A percentile compares a stretch with the other conserved stretches of the same genome.
phyloP scores from a whole-genome alignment of 2,329 filamentous ascomycete species.

The Teratosphaeria nubilosa region DNA sequence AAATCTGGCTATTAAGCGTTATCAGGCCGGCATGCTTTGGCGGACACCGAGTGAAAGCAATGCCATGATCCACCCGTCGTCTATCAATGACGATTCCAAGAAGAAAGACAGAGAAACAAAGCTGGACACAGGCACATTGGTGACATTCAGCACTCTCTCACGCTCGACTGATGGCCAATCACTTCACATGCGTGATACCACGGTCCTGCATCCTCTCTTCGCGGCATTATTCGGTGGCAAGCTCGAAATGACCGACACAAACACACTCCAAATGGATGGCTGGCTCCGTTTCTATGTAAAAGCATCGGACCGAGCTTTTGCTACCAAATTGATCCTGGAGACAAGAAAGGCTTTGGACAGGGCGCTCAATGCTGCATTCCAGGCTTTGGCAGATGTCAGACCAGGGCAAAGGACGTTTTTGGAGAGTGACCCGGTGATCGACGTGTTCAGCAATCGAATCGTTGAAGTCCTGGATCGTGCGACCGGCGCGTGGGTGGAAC shows the following conservation, averaged over 20 bases:
- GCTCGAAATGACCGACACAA: slow-evolving; percentile 11
- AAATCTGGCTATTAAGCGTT: slow-evolving; percentile 31
- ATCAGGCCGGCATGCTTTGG: slow-evolving; percentile 7
- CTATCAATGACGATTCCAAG: slow-evolving; percentile 12
- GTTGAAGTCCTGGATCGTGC: slow-evolving; percentile 10
- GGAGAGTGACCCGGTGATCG: slow-evolving; percentile 11
- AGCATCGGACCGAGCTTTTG: slow-evolving; percentile 9
- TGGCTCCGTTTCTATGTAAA: slow-evolving; percentile 27
- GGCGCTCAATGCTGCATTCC: slow-evolving; percentile 20
- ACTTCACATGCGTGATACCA: slow-evolving; percentile 20
- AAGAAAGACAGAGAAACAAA: slow-evolving; percentile 5
- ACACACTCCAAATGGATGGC: slow-evolving; percentile 24
- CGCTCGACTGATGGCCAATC: slow-evolving; percentile 2
- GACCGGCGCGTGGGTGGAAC: neutral
- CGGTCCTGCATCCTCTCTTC: slow-evolving; percentile 18
- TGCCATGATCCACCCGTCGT: slow-evolving; percentile 21
- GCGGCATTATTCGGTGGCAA: slow-evolving; percentile 23
- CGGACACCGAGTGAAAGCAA: slow-evolving; percentile 20
- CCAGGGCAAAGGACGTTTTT: slow-evolving; percentile 1
- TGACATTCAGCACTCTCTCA: slow-evolving; percentile 6
- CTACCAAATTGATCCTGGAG: slow-evolving; percentile 24
- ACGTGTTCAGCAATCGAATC: slow-evolving; percentile 12
- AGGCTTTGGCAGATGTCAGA: slow-evolving; percentile 7
- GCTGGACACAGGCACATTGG: slow-evolving; percentile 8
- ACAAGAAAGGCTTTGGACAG: slow-evolving; percentile 27